Conservation (phyloP, 2,329 filamentous ascomycete genomes). For the Nemania diffusa region DNA sequence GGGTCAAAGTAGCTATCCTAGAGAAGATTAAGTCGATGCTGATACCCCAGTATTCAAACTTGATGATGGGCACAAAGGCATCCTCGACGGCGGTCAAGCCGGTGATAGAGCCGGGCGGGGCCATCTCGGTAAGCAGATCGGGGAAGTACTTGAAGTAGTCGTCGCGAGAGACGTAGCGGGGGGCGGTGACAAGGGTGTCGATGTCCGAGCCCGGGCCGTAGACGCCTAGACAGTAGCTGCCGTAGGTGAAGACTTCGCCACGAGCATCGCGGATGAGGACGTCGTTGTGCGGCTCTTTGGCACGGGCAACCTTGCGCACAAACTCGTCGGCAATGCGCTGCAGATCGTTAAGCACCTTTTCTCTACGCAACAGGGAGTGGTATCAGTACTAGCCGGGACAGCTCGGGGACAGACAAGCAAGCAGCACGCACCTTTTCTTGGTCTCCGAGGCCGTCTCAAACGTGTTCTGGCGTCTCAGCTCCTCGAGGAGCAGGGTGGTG, state of each 20-base stretch:
- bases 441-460: constrained; percentile 89
- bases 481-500: constrained; percentile 82
- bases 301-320: constrained; percentile 80
- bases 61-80: constrained; percentile 96
- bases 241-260: constrained; percentile 94
- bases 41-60: constrained; percentile 89
- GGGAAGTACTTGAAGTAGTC: constrained; percentile 95
- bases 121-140: constrained; percentile 78
- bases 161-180: constrained; percentile 85
- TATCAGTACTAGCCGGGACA: constrained; percentile 14
- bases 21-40: constrained; percentile 96
- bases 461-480: constrained; percentile 88
- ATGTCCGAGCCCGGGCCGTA: constrained; percentile 97
- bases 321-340: constrained; percentile 87
- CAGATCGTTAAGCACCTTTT: constrained; percentile 78
- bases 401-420: not conserved
- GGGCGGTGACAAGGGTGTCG: constrained; percentile 91
- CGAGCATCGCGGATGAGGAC: constrained; percentile 84
- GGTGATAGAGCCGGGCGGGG: constrained; percentile 80
- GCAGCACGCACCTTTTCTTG: constrained; percentile 72
- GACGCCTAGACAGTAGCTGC: constrained; percentile 93
- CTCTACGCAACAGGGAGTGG: constrained; percentile 57
- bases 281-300: constrained; percentile 77
- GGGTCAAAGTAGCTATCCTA: constrained; percentile 74
- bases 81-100: constrained; percentile 88